Base-by-base conservation (phyloP, 257 asterid species). In the Fraxinus pennsylvanica region DNA sequence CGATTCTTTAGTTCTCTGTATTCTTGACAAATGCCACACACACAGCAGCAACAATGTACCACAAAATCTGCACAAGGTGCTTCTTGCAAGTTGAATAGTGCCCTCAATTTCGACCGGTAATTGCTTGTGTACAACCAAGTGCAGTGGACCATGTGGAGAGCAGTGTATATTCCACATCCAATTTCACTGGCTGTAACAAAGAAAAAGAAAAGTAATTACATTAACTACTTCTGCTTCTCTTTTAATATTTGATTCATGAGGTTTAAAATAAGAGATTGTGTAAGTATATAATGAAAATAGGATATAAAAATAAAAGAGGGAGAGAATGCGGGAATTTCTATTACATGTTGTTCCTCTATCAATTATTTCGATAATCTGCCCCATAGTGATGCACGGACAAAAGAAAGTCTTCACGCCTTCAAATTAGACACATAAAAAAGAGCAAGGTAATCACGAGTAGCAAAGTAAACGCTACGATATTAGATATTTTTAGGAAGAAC, bases 1-100 rank as follows among this genome's bases (percentile, higher is more conserved):
- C 85, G 89, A 41, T 81, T 86, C 74, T 69, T 70, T 73, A 86
- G 89, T 69, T 86, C 89, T 72, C 89, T 76, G 39, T 81, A 86
- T 25, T 86, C 87, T 74, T 86, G 89, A 68, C 54, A 78, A 2
- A 83, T 70, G 39, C 81, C 87, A 45, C 89, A 86, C 9, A 82
- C 66, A 10, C 89, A 86, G 71, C 89, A 86, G 61, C 85, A 83
- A 25, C 87, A 81, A 45, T 84, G 85, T 57, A 76, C 80, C 76
- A 79, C 43, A 9, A 19, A 9, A 80, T 86, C 89, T 1, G 74
- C 71, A 32, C 71, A 86, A 10, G 87, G 89, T 2, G 75, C 71
- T 78, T 86, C 89, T 6, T 84, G 86, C 15, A 86, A 78, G 27
- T 76, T 74, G 78, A 73, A 86, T 4, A 86, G 63, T 71, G 73